A percentile compares a stretch with the other conserved stretches of the same genome.
These are phyloP conservation scores for Setaria viridis DNA, from an alignment of 202 grass and related monocot species.

Conservation along the genomic window DNA sequence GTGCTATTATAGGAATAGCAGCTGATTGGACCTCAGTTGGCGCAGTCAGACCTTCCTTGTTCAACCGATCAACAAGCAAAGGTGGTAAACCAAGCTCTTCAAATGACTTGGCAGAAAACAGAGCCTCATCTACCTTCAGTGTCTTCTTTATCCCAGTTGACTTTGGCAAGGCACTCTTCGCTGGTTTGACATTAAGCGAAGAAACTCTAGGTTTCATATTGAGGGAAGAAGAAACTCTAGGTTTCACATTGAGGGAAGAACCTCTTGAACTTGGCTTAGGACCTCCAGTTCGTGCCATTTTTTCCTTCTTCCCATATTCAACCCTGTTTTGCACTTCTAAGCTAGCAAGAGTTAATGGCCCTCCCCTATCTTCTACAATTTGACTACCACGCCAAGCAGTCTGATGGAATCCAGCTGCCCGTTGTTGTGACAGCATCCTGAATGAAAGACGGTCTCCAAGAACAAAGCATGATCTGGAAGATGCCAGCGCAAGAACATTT, in stretches of 20 bases:
- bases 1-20: constrained; percentile 82
- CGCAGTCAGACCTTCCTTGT: constrained; percentile 67
- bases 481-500: constrained; percentile 76
- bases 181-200: constrained; percentile 39
- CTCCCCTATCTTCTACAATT: constrained; percentile 26
- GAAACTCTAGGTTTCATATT: constrained; percentile 52
- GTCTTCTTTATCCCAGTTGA: constrained; percentile 44
- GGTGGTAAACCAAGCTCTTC: constrained; percentile 77
- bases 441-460: constrained; percentile 55
- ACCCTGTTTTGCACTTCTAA: constrained; percentile 59
- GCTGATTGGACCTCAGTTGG: constrained; percentile 92
- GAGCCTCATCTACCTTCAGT: constrained; percentile 75
- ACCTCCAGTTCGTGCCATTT: constrained; percentile 42
- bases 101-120: constrained; percentile 89
- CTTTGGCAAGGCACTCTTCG: constrained; percentile 47
- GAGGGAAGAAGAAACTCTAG: constrained; percentile 39
- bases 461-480: constrained; percentile 63
- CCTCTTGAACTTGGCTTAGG: constrained; percentile 50
- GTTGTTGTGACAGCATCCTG: constrained; percentile 53
- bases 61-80: constrained; percentile 69
- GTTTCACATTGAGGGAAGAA: constrained; percentile 35
- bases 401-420: constrained; percentile 55
- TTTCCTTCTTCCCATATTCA: constrained; percentile 57
- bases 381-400: constrained; percentile 47
- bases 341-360: constrained; percentile 66